Conservation (phyloP, 202 grass and related monocot genomes). For the Panicum hallii region DNA sequence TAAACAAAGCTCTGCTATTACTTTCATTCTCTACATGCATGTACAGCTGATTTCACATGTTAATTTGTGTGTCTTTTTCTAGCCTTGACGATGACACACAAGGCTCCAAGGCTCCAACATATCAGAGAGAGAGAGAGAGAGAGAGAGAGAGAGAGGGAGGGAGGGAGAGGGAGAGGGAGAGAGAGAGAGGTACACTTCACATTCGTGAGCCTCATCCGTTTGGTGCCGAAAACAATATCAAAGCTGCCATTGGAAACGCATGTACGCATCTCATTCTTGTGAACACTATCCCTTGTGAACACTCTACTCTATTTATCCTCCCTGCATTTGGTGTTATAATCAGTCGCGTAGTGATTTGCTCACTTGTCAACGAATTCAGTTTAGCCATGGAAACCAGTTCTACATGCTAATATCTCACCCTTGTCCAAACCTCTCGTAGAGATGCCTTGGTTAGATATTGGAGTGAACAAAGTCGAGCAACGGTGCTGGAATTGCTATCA, state of each 20-base stretch:
- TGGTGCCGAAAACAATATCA: background rate
- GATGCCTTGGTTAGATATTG: background rate
- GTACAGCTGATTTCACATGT: background rate
- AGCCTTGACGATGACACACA: background rate
- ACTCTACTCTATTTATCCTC: background rate
- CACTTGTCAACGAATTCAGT: background rate
- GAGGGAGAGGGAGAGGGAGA: background rate
- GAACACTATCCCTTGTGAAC: background rate
- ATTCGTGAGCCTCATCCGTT: background rate
- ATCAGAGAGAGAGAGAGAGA: background rate
- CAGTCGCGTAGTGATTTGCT: too few species aligned
- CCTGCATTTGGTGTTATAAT: background rate
- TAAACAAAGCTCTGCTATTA: background rate
- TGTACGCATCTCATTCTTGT: background rate
- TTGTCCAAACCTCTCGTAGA: background rate
- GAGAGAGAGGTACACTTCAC: background rate
- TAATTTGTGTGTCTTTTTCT: background rate
- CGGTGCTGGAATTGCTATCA: too few species aligned
- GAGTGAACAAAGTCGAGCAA: background rate
- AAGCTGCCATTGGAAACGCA: background rate
- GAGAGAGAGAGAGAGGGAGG: background rate
- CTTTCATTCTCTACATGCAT: background rate
- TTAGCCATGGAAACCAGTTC: background rate
- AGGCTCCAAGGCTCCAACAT: background rate
- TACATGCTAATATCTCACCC: too few species aligned